Percentiles rank a stretch among this genome's conserved stretches.
Evolutionary conservation across 768 basidiomycete genomes (phyloP).

Genomic region (Cyclocybe aegerita): DNA sequence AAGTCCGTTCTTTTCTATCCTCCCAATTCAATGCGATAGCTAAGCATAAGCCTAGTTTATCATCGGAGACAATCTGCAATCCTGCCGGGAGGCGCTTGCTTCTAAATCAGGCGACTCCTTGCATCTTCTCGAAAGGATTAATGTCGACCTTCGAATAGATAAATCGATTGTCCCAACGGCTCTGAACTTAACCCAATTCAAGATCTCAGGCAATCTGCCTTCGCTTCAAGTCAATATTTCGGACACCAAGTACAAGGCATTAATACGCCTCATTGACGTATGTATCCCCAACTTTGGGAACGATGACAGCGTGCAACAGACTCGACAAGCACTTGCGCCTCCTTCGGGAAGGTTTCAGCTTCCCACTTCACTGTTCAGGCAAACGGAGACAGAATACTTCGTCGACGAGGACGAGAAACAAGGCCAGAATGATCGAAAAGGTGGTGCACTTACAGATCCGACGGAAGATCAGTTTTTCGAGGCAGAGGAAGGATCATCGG

Average conservation of each 20-base stretch:
- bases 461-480: slow-evolving; percentile 68
- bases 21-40: neutral
- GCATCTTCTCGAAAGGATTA: slow-evolving; percentile 91
- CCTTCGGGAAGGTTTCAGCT: slow-evolving; percentile 45
- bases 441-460: slow-evolving; percentile 30
- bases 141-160: slow-evolving; percentile 84
- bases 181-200: slow-evolving; percentile 82
- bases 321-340: slow-evolving; percentile 15
- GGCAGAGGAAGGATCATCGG: slow-evolving; percentile 58
- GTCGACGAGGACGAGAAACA: slow-evolving; percentile 55
- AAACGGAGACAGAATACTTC: slow-evolving; percentile 62
- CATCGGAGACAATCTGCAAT: slow-evolving; percentile 79
- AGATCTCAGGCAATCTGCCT: slow-evolving; percentile 86
- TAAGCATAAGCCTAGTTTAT: slow-evolving; percentile 61
- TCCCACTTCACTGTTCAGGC: slow-evolving; percentile 54
- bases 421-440: slow-evolving; percentile 33
- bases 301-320: slow-evolving; percentile 21
- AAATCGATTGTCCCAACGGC: slow-evolving; percentile 90
- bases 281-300: slow-evolving; percentile 82
- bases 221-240: slow-evolving; percentile 87
- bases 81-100: slow-evolving; percentile 78
- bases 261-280: slow-evolving; percentile 92
- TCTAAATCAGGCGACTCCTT: slow-evolving; percentile 56
- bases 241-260: slow-evolving; percentile 84
- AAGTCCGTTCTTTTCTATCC: slow-evolving; percentile 48